Evolutionary conservation across 1,139 yeast species (phyloP).

Genomic region (Protomyces gravidus): DNA sequence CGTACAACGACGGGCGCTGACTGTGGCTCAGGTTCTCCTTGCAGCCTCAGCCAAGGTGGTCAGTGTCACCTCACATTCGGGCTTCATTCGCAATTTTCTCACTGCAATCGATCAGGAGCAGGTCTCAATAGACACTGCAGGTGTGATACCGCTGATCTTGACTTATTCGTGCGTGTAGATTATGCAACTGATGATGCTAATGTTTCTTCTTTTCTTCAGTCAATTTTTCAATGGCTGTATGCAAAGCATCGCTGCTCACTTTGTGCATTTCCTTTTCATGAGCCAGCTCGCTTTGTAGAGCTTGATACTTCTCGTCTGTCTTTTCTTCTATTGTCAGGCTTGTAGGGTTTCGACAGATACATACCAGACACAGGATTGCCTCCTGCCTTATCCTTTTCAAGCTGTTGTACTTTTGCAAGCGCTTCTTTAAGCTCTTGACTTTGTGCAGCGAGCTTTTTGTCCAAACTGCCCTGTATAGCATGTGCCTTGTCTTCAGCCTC

Average conservation of each 20-base stretch:
- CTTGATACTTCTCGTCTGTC: slow-evolving; percentile 11
- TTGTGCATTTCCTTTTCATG: slow-evolving; percentile 26
- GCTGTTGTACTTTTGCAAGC: background rate
- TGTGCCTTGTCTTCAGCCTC: slow-evolving; percentile 1
- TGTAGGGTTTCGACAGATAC: no score
- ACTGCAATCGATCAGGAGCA: background rate
- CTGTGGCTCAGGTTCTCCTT: slow-evolving; percentile 50
- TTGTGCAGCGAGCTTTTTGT: background rate
- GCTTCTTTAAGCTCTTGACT: background rate
- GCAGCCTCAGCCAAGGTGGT: slow-evolving; percentile 1
- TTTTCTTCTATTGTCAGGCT: slow-evolving; percentile 17
- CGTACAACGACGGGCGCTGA: slow-evolving; percentile 51
- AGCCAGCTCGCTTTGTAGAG: slow-evolving; percentile 4
- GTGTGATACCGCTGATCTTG: background rate
- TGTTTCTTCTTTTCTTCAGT: slow-evolving; percentile 2
- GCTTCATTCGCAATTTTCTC: slow-evolving; percentile 15
- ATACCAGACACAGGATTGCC: no score
- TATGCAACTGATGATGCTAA: background rate
- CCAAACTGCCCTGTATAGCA: background rate
- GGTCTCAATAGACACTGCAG: background rate
- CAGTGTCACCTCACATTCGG: slow-evolving; percentile 22
- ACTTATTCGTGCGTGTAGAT: background rate
- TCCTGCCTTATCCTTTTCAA: background rate
- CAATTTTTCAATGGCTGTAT: slow-evolving; percentile 20
- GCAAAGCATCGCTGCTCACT: slow-evolving; percentile 10